Base-by-base conservation (phyloP, 2,329 filamentous ascomycete genomes). In the Sporothrix humicola region DNA sequence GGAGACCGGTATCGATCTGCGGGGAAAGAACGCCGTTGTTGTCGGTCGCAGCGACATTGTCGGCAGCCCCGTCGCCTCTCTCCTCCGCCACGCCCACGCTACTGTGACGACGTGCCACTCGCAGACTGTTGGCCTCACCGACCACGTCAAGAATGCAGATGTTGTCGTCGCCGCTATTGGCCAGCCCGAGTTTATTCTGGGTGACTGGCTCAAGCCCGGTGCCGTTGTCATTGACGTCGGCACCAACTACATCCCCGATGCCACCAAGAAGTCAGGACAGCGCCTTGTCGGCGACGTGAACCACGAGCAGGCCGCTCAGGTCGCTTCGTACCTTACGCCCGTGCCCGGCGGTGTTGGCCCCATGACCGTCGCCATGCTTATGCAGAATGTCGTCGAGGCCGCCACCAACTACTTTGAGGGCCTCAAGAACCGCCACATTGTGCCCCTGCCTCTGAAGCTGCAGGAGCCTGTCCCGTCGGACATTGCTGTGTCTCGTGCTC, bases 291-390 rank as follows among this genome's bases (percentile, higher is more conserved):
- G 96, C 74, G 96, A 99, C 81, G 96, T 99, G 58, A 94, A 99
- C 79, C 98, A 91, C 78, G 94, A 94, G 70, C 90, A 92, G 59
- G 95, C 95, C 17, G 88, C 87, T 17, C 87, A 97, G 80, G 92
- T 98, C 58, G 96, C 95, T 23, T 97, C 95, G 2, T 89, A 93
- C 79, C 98, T 99, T 79, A 99, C 96, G 2, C 96, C 96, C 0
- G 96, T 99, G 1, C 96, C 96, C 1, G 96, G 96, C 73, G 96
- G 96, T 82, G 96, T 99, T 74, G 96, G 96, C 0, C 96, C 96
- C 69, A 99, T 99, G 96, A 99, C 96, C 2, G 95, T 99, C 76
- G 96, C 96, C 74, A 99, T 99, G 96, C 87, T 99, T 66, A 85
- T 99, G 78, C 93, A 97, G 82, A 99, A 99, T 80, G 95, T 98